Base-by-base conservation (phyloP, 139 green algal genomes). In the Mychonastes homosphaera region DNA sequence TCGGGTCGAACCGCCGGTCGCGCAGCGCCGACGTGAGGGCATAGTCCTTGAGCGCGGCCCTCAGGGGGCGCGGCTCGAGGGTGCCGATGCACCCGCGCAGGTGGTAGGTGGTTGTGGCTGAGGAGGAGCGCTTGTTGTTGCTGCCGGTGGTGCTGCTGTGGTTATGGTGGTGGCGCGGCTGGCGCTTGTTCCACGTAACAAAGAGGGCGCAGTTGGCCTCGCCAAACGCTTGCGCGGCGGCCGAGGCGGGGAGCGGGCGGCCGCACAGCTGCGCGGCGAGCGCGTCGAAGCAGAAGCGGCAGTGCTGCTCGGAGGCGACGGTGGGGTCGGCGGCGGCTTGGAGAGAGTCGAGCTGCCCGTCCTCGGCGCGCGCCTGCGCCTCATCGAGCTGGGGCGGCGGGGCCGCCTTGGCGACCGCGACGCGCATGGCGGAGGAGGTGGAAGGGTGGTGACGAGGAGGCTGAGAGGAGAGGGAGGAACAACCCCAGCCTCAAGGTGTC, bases 41-140 rank as follows among this genome's bases (percentile, higher is more conserved):
- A 43, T 94, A 94, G 24, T 94, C 82, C 1, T 59, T 55, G 9
- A 94, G 62, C 10, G 75, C 77, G 0, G 56, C 52, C 49, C 79
- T 71, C 19, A 94, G 56, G 27, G 59, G 63, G 13, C 71, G 56
- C 0, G 85, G 67, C 57, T 88, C 75, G 26, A 94, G 58, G 2
- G 77, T 90, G 9, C 85, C 85, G 21, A 94, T 92, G 64, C 85
- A 94, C 23, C 85, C 85, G 3, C 85, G 74, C 45, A 93, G 58
- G 16, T 69, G 65, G 24, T 34, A 44, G 33, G 18, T 32, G 26
- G 38, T 19, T 24, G 47, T 12, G 36, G 36, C 24, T 56, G 45
- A 67, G 40, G 12, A 29, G 13, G 40, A 30, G 23, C 34, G 27
- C 33, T 85, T 90, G 56, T 83, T 88, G n/a, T n/a, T n/a, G n/a